These are phyloP conservation scores for Candida silvicultrix DNA, from an alignment of 805 yeast genomes.

Conservation along the genomic window DNA sequence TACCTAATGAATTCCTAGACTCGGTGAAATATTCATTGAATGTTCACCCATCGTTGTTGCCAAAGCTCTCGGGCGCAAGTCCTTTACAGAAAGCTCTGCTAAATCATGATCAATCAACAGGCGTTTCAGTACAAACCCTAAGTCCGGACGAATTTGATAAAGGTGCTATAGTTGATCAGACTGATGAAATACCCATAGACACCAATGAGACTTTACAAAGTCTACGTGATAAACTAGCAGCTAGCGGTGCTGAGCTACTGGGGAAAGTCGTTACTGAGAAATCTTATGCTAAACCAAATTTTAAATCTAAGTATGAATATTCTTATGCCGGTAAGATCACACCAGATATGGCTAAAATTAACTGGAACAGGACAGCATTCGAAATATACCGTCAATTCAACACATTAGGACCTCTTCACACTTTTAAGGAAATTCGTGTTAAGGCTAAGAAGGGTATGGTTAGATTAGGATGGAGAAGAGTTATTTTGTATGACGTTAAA, in stretches of 20 bases:
- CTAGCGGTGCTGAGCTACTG: constrained; percentile 56
- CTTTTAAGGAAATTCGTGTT: constrained; percentile 32
- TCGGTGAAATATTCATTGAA: constrained; percentile 59
- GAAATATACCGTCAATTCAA: constrained; percentile 36
- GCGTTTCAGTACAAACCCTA: constrained; percentile 84
- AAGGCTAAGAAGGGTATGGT: constrained; percentile 27
- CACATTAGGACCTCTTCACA: constrained; percentile 51
- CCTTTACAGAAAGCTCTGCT: constrained; percentile 80
- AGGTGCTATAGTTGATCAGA: constrained; percentile 64
- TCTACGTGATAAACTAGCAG: constrained; percentile 48
- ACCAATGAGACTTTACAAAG: constrained; percentile 37
- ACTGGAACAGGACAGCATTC: constrained; percentile 38
- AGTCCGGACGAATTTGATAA: constrained; percentile 84
- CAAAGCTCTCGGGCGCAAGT: constrained; percentile 79
- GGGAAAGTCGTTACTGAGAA: constrained; percentile 33
- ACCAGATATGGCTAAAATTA: constrained; percentile 33
- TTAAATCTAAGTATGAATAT: constrained; percentile 24
- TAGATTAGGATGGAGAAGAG: constrained; percentile 33
- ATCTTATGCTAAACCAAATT: constrained; percentile 16
- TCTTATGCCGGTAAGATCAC: constrained; percentile 57
- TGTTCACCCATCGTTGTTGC: constrained; percentile 89
- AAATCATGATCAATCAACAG: constrained; percentile 57
- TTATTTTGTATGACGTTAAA: constrained; percentile 35
- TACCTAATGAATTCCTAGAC: constrained; percentile 55
- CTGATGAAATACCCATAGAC: constrained; percentile 34